Evolutionary conservation across 345 rosid genomes (phyloP).

Genomic region (Pelargonium nanum): DNA sequence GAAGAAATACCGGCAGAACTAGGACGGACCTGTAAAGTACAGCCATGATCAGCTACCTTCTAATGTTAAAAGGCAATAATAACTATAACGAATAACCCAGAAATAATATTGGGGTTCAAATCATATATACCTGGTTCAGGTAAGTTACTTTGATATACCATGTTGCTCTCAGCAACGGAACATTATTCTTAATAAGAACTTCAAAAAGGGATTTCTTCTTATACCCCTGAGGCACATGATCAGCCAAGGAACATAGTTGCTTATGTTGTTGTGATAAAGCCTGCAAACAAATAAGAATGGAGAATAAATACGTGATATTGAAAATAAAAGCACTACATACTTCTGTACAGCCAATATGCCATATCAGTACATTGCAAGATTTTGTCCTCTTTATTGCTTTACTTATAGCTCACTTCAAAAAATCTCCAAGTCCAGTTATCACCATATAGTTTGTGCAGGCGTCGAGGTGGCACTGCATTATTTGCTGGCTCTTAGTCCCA

Average conservation of each 20-base stretch:
- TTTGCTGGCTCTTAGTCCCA: too few species aligned
- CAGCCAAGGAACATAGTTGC: conserved; percentile 74
- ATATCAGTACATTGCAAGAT: too few species aligned
- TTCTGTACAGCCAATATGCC: too few species aligned
- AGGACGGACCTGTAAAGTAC: conserved; percentile 60
- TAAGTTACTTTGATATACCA: conserved; percentile 95
- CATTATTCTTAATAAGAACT: conserved; percentile 85
- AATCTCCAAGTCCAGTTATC: too few species aligned
- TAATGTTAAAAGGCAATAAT: conserved; percentile 3
- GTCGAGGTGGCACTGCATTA: too few species aligned
- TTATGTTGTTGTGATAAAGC: conserved; percentile 85
- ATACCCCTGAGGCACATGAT: conserved; percentile 79
- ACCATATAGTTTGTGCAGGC: too few species aligned
- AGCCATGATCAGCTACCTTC: conserved; percentile 19
- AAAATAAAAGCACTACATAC: neutral
- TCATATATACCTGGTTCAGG: conserved; percentile 74
- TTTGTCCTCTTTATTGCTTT: too few species aligned
- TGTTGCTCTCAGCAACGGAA: conserved; percentile 89
- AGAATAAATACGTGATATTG: neutral
- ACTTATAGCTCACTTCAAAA: too few species aligned
- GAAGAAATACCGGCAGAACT: conserved; percentile 53
- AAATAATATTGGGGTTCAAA: neutral
- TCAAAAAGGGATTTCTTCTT: conserved; percentile 69
- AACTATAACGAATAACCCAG: neutral
- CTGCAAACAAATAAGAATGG: conserved; percentile 22